Conservation (phyloP, 495 filamentous ascomycete species). For the Aspergillus homomorphus region DNA sequence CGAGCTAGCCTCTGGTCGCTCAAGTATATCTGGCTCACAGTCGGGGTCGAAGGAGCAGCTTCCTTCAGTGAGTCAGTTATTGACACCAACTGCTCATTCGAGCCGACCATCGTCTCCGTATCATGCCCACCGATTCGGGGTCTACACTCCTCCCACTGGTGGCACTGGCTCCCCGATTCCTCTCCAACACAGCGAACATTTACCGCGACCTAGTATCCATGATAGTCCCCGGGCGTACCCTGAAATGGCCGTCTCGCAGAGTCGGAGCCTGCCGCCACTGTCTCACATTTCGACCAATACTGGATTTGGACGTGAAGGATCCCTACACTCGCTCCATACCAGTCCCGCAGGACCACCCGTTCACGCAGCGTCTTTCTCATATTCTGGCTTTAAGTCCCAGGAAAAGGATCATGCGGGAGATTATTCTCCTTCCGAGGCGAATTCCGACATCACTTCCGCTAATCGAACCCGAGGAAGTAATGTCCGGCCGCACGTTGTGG, state of each 20-base stretch:
- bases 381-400: conserved; percentile 16
- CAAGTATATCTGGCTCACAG: conserved; percentile 19
- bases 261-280: conserved; percentile 32
- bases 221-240: conserved; percentile 23
- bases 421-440: conserved; percentile 22
- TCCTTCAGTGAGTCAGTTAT: conserved; percentile 47
- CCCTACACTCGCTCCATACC: conserved; percentile 5
- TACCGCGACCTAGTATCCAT: conserved; percentile 17
- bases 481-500: conserved; percentile 44
- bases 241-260: conserved; percentile 24
- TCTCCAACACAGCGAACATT: conserved; percentile 24
- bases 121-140: conserved; percentile 23
- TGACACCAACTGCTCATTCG: conserved; percentile 37
- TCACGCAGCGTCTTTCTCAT: conserved; percentile 14
- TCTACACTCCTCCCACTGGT: conserved; percentile 20
- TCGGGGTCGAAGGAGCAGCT: conserved; percentile 34
- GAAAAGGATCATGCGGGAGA: conserved; percentile 20
- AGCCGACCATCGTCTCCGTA: conserved; percentile 33
- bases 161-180: conserved; percentile 21
- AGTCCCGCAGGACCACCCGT: conserved; percentile 8
- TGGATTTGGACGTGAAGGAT: conserved; percentile 19
- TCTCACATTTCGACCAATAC: conserved; percentile 31
- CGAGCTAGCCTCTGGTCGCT: conserved; percentile 15
- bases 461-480: conserved; percentile 18
- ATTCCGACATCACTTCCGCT: conserved; percentile 1